Evolutionary conservation across 768 basidiomycete genomes (phyloP).

Genomic region (Boletus rubescentipes): DNA sequence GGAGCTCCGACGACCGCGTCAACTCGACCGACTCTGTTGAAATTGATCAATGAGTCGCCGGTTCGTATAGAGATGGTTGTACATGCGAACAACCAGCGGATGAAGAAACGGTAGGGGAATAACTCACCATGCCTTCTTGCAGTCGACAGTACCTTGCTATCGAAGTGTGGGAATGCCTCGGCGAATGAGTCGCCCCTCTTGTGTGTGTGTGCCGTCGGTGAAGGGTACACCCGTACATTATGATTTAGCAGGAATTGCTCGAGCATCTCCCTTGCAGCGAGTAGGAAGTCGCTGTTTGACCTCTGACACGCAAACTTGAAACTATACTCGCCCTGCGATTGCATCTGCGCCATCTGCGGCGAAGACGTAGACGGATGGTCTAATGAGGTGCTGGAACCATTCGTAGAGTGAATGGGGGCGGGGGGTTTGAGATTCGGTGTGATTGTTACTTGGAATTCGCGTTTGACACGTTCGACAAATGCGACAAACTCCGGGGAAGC

Average conservation of each 20-base stretch:
- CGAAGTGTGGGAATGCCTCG: conserved; percentile 95
- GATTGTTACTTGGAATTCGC: conserved; percentile 90
- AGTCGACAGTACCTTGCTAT: conserved; percentile 88
- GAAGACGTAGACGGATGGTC: conserved; percentile 40
- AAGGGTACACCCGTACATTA: conserved; percentile 80
- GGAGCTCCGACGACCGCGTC: conserved; percentile 59
- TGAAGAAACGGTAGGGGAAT: not conserved
- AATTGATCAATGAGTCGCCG: conserved; percentile 9
- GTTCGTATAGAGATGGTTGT: not conserved
- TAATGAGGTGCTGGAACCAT: conserved; percentile 49
- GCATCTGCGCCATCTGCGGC: conserved; percentile 20
- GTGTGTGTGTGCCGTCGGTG: conserved; percentile 73
- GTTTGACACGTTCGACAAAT: conserved; percentile 89
- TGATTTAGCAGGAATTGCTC: conserved; percentile 88
- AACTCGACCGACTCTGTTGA: conserved; percentile 71
- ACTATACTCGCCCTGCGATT: conserved; percentile 61
- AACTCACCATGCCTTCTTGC: conserved; percentile 62
- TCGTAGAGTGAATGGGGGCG: conserved; percentile 37
- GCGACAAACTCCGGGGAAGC: conserved; percentile 77
- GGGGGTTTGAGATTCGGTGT: conserved; percentile 68
- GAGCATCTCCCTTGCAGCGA: conserved; percentile 86
- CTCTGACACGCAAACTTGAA: conserved; percentile 97
- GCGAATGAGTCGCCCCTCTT: conserved; percentile 91
- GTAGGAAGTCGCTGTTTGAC: conserved; percentile 90
- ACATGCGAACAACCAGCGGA: conserved; percentile 33